These are phyloP conservation scores for Zymoseptoria tritici DNA, from an alignment of 2,329 filamentous ascomycete genomes.

Conservation along the genomic window DNA sequence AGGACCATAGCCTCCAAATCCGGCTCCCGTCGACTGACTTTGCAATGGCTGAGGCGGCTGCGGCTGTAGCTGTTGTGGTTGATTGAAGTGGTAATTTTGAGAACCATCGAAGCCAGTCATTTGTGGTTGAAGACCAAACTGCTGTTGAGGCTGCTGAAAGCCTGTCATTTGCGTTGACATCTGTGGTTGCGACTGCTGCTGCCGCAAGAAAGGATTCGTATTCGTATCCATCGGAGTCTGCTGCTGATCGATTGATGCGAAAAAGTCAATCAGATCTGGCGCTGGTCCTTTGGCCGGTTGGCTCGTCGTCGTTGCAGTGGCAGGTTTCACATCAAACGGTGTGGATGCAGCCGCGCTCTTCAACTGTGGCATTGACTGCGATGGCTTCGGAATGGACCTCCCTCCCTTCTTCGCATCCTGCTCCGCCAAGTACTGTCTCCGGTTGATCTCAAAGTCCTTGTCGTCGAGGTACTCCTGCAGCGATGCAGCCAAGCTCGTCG, in stretches of 20 bases:
- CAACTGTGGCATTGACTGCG: constrained; percentile 18
- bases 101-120: constrained; percentile 8
- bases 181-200: constrained; percentile 24
- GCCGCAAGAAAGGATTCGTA: constrained; percentile 24
- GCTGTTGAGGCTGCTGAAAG: constrained; percentile 27
- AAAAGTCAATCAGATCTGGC: constrained; percentile 86
- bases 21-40: constrained; percentile 61
- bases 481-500: constrained; percentile 79
- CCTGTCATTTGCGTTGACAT: constrained; percentile 39
- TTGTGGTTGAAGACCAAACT: constrained; percentile 9
- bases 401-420: constrained; percentile 61
- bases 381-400: constrained; percentile 30
- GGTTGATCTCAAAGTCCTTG: constrained; percentile 87
- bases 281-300: constrained; percentile 52
- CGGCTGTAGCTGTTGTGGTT: constrained; percentile 26
- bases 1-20: constrained; percentile 73
- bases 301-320: constrained; percentile 31
- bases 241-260: constrained; percentile 85
- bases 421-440: constrained; percentile 84
- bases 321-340: constrained; percentile 33
- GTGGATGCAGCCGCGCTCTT: constrained; percentile 32
- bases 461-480: constrained; percentile 93
- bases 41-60: constrained; percentile 46
- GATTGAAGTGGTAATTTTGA: constrained; percentile 26
- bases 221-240: constrained; percentile 52